Evolutionary conservation across 768 basidiomycete species (phyloP).

Genomic region (Tulasnella sp.): DNA sequence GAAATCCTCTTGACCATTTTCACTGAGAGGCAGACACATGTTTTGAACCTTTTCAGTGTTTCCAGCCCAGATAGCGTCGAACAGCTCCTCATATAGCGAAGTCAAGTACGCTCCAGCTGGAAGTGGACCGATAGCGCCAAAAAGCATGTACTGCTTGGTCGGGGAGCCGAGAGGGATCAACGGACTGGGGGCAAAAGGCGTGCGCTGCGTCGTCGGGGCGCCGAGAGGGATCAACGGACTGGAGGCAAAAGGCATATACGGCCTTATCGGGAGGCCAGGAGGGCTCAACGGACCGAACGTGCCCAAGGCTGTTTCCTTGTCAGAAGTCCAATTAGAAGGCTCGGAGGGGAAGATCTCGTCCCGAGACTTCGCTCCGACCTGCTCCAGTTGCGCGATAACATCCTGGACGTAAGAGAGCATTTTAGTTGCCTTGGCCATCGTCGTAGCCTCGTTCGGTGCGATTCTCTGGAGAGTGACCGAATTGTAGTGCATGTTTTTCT

Average conservation of each 20-base stretch:
- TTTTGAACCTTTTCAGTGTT: slow-evolving; percentile 41
- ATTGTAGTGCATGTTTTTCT: not conserved
- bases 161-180: no score
- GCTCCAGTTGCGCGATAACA: slow-evolving; percentile 28
- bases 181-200: no score
- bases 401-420: slow-evolving; percentile 30
- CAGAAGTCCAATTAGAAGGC: slow-evolving; percentile 1
- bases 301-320: slow-evolving; percentile 21
- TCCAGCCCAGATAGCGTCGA: slow-evolving; percentile 44
- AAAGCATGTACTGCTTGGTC: no score
- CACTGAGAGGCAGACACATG: slow-evolving; percentile 41
- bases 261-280: no score
- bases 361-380: slow-evolving; percentile 36
- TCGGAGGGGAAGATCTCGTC: slow-evolving; percentile 31
- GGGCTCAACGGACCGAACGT: not conserved
- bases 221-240: no score
- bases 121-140: not conserved
- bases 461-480: not conserved
- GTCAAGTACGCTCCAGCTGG: slow-evolving; percentile 28
- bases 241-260: no score
- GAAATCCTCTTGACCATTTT: slow-evolving; percentile 13
- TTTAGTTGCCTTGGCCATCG: slow-evolving; percentile 23
- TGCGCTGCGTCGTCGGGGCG: no score
- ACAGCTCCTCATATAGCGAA: slow-evolving; percentile 43
- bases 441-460: not conserved